A percentile compares a stretch with the other conserved stretches of the same genome.
These are phyloP conservation scores for Trichoderma aggressivum DNA, from an alignment of 2,329 filamentous ascomycete genomes.

Conservation along the genomic window DNA sequence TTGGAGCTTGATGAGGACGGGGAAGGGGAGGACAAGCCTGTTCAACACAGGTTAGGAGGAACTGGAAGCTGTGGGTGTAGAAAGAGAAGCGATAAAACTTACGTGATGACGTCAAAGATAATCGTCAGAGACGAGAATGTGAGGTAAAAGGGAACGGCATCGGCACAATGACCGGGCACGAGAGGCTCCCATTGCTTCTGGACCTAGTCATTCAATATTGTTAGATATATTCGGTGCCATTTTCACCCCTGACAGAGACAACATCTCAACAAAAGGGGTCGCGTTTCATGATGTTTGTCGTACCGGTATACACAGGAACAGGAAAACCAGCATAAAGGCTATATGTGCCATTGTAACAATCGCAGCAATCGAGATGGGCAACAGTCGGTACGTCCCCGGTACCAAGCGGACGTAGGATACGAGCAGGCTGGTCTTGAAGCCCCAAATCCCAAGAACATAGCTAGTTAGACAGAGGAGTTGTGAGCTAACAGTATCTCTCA, in stretches of 20 bases:
- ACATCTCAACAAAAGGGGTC: background rate
- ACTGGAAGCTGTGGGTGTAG: background rate
- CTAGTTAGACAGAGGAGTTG: conserved; percentile 24
- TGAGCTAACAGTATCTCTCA: background rate
- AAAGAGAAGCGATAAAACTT: conserved; percentile 20
- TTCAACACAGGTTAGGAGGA: background rate
- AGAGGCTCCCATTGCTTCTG: conserved; percentile 41
- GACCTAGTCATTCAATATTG: conserved; percentile 8
- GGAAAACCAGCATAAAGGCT: conserved; percentile 34
- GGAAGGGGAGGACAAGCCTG: conserved; percentile 42
- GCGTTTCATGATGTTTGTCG: background rate
- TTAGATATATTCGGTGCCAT: background rate
- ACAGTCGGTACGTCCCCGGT: conserved; percentile 34
- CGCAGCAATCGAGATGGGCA: conserved; percentile 34
- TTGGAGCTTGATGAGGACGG: conserved; percentile 36
- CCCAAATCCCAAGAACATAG: conserved; percentile 42
- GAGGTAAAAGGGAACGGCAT: conserved; percentile 42
- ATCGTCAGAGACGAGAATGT: conserved; percentile 41
- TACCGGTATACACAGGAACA: conserved; percentile 38
- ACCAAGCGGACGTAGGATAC: conserved; percentile 45
- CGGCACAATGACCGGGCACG: conserved; percentile 38
- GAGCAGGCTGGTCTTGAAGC: conserved; percentile 46
- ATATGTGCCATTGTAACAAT: conserved; percentile 39
- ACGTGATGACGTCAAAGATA: conserved; percentile 41
- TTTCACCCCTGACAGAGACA: background rate